Base-by-base conservation (phyloP, 306 rosid species). In the Medicago lupulina region DNA sequence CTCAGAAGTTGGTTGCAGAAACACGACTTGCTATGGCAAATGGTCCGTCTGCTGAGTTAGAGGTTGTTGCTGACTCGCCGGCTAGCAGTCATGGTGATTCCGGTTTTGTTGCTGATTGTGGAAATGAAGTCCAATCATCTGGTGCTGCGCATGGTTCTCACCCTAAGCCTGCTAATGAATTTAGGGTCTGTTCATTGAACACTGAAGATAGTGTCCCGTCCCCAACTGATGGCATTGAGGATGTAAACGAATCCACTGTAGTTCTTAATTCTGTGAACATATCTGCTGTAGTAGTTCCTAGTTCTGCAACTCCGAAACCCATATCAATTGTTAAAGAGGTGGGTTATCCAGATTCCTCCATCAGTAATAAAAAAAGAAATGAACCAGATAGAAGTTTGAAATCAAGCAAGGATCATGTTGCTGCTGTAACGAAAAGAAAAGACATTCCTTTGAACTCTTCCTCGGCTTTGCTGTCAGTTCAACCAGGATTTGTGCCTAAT, bases 191-290 rank as follows among this genome's bases (percentile, higher is more conserved):
- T 64, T 10, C 36, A 47, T 73, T 93, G 70, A 93, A 89, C 75
- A 81, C 81, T 1, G 97, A 93, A 85, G 91, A 87, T 14, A 89
- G 87, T 49, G 70, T 93, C 76, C 98, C 98, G 1, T 69, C 70
- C 74, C 97, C 97, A 1, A 60, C 66, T 77, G 82, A 93, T 55
- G 91, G 86, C 17, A 47, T 41, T 50, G 93, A 87, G 13, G 51
- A 34, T 60, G 16, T 69, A 36, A 70, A 70, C 1, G 7, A 9
- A 38, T 75, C 79, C 23, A 13, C 13, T 40, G 47, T 10, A 53
- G 67, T 51, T 59, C 76, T 81, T 9, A 55, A 10, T 55, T 55
- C 49, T 60, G 14, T 69, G 9, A 50, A 70, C 25, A 2, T 11
- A 36, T 73, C 80, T 23, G 8, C 17, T 39, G 46, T 15, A 57